Evolutionary conservation across 805 yeast species (phyloP).

Genomic region (Priceomyces haplophilus): DNA sequence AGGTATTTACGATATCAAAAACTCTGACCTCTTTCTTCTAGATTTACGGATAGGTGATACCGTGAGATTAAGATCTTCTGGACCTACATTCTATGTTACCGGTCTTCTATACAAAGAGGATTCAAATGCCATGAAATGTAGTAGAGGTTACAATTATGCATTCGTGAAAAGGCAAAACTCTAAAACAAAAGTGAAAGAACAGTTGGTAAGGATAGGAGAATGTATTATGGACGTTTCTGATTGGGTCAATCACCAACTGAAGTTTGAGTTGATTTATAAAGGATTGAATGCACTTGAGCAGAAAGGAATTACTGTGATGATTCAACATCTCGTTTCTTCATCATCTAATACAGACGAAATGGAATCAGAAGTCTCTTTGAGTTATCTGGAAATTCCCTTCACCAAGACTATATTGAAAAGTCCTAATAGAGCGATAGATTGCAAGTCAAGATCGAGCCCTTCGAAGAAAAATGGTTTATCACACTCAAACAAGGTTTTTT

Average conservation of each 20-base stretch:
- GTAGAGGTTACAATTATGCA: conserved; percentile 59
- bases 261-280: conserved; percentile 19
- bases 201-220: conserved; percentile 26
- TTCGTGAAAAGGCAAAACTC: conserved; percentile 27
- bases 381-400: background rate
- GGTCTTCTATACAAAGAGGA: conserved; percentile 34
- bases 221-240: conserved; percentile 39
- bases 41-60: conserved; percentile 59
- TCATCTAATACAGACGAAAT: background rate
- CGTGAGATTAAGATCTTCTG: conserved; percentile 34
- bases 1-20: conserved; percentile 31
- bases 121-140: conserved; percentile 42
- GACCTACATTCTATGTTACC: conserved; percentile 38
- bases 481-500: conserved; percentile 12
- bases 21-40: conserved; percentile 40
- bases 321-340: background rate
- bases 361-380: background rate
- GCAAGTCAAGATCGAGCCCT: background rate
- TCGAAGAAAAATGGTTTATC: background rate
- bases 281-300: conserved; percentile 17
- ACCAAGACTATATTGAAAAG: conserved; percentile 6
- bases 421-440: conserved; percentile 5
- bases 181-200: conserved; percentile 11
- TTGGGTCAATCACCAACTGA: conserved; percentile 38
- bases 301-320: background rate